Conservation (phyloP, 768 basidiomycete genomes). For the Coprinopsis strossmayeri region DNA sequence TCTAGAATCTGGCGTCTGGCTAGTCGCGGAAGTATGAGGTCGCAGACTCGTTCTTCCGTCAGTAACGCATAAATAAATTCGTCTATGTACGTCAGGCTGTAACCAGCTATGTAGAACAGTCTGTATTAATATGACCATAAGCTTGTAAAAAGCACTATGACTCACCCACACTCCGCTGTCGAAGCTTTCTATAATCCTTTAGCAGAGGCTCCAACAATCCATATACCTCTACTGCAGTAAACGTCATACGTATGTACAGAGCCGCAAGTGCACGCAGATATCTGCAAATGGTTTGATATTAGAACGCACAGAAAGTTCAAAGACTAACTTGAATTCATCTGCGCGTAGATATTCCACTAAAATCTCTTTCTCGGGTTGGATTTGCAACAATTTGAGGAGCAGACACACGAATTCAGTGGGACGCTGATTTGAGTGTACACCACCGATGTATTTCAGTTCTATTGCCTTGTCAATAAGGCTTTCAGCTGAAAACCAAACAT, state of each 20-base stretch:
- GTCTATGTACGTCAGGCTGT: constrained; percentile 81
- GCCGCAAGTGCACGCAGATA: constrained; percentile 92
- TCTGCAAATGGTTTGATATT: no score
- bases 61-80: constrained; percentile 85
- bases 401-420: constrained; percentile 94
- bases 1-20: constrained; percentile 82
- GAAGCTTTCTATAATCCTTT: constrained; percentile 89
- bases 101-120: constrained; percentile 55
- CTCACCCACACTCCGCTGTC: constrained; percentile 74
- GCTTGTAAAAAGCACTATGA: constrained; percentile 3
- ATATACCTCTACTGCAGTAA: constrained; percentile 83
- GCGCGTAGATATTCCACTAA: constrained; percentile 90
- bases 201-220: constrained; percentile 90
- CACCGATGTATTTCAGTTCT: constrained; percentile 75
- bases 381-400: constrained; percentile 88
- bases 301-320: constrained; percentile 1
- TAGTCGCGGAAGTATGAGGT: constrained; percentile 90
- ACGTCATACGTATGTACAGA: constrained; percentile 94
- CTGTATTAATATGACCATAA: background rate
- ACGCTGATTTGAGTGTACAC: constrained; percentile 91
- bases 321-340: constrained; percentile 93
- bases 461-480: constrained; percentile 91
- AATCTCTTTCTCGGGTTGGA: constrained; percentile 98
- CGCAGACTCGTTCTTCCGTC: constrained; percentile 88
- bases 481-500: constrained; percentile 52